Evolutionary conservation across 768 basidiomycete genomes (phyloP), one percentile per base, ranked within the genome.

Genomic region (Suillus americanus): DNA sequence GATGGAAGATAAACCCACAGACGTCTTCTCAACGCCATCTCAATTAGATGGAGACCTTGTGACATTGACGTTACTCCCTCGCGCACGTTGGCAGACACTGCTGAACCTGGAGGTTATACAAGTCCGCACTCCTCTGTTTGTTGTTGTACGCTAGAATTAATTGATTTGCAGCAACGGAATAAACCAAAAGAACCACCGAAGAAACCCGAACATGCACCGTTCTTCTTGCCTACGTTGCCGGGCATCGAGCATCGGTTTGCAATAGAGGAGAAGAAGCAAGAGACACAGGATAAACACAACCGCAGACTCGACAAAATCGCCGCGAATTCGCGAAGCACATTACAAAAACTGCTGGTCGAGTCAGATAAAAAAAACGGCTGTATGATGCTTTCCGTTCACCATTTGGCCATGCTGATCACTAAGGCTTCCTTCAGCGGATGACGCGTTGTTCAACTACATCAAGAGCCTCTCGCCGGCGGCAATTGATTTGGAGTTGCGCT

Each of bases 111-210:
- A 99, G 69, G 89, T 94, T 37, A 99, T 99, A 66, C 89, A 93
- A 75, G 94, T 92, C 68, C 76, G 37, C 62, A 48, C n/a, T 18
- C 40, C 3, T 33, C 33, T 2, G 5, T 59, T 28, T 28, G 9
- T 28, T 35, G 25, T 43, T 41, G 30, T 35, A 33, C 61, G 14
- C 37, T 35, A 41, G 37, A 66, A 59, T 41, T 20, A n/a, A 37
- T 55, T 38, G 28, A 50, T 48, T 18, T 60, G 56, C 12, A 97
- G 91, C 90, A 92, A 84, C 89, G 97, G 62, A 99, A 99, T 75
- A 97, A 96, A 81, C 95, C 97, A 14, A 95, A 91, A 76, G 96
- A 97, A 67, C 87, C 95, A 0, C 95, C 95, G 8, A 98, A 99
- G 77, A 91, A 90, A 30, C 94, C 94, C 14, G 97, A 98, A 78